Percentiles rank a stretch among this genome's conserved stretches.
Evolutionary conservation across 768 basidiomycete species (phyloP).

Genomic region (Naematelia aurantialba): DNA sequence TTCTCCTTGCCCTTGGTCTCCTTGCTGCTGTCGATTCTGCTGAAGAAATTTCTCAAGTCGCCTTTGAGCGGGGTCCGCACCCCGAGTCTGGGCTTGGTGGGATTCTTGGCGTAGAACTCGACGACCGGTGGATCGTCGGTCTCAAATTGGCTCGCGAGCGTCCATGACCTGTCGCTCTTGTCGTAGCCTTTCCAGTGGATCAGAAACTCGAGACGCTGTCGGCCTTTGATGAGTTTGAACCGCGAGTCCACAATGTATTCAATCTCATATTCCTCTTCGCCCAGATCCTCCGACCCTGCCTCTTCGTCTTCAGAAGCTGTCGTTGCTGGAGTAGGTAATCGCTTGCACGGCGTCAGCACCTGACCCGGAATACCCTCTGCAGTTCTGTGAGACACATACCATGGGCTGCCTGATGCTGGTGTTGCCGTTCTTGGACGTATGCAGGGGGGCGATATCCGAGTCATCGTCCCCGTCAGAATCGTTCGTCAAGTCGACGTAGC

Average conservation of each 20-base stretch:
- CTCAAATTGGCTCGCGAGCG: constrained; percentile 31
- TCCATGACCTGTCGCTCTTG: constrained; percentile 32
- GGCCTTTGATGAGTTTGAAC: constrained; percentile 12
- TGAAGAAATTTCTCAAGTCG: constrained; percentile 4
- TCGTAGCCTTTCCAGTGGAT: constrained; percentile 38
- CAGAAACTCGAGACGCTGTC: constrained; percentile 23
- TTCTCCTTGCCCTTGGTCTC: constrained; percentile 6
- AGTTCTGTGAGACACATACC: constrained; percentile 14
- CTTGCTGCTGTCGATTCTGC: not conserved
- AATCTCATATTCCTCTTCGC: constrained; percentile 38
- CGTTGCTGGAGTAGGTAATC: constrained; percentile 2
- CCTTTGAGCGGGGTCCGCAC: not conserved
- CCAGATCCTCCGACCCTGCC: constrained; percentile 7
- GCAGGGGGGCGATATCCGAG: not conserved
- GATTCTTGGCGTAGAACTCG: constrained; percentile 25
- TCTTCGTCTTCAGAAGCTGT: constrained; percentile 14
- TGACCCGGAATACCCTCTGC: not conserved
- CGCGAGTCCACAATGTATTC: constrained; percentile 40
- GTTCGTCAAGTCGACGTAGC: constrained; percentile 24
- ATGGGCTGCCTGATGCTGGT: constrained; percentile 12
- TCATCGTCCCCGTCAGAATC: constrained; percentile 22
- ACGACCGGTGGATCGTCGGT: constrained; percentile 38
- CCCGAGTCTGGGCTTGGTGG: constrained; percentile 18
- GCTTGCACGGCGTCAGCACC: not conserved
- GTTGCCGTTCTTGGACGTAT: constrained; percentile 7